Evolutionary conservation across 768 basidiomycete species (phyloP).

Genomic region (Lactifluus pinguis): DNA sequence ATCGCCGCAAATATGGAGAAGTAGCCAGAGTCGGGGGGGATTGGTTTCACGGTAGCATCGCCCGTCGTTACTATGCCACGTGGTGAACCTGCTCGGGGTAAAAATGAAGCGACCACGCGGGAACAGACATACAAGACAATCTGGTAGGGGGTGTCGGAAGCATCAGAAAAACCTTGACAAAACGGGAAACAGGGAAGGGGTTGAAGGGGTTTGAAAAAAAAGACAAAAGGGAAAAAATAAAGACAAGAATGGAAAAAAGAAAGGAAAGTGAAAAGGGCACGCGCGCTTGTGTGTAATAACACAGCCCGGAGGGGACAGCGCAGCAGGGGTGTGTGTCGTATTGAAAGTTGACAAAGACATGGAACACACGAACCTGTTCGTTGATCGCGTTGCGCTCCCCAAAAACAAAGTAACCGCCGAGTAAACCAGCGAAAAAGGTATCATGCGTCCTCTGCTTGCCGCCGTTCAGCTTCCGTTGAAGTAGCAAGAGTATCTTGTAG

Average conservation of each 20-base stretch:
- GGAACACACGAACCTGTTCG: conserved; percentile 59
- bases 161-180: not conserved
- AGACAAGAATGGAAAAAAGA: not conserved
- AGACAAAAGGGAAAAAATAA: not conserved
- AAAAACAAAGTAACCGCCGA: conserved; percentile 88
- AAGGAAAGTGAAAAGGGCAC: not conserved
- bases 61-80: conserved; percentile 39
- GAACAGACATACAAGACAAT: conserved; percentile 96
- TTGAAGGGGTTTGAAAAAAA: not conserved
- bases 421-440: conserved; percentile 85
- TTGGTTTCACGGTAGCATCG: conserved; percentile 44
- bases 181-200: not conserved
- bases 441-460: conserved; percentile 78
- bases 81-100: conserved; percentile 63
- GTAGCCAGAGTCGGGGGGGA: conserved; percentile 76
- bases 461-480: conserved; percentile 73
- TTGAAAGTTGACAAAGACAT: not conserved
- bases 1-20: conserved; percentile 85
- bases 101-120: conserved; percentile 82
- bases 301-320: not conserved
- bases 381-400: conserved; percentile 82
- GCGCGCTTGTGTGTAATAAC: not conserved
- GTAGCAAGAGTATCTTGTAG: conserved; percentile 78
- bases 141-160: conserved; percentile 30
- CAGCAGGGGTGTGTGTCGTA: not conserved